These are phyloP conservation scores for Pyrenopolyporus hunteri DNA, from an alignment of 495 filamentous ascomycete genomes.

Conservation along the genomic window DNA sequence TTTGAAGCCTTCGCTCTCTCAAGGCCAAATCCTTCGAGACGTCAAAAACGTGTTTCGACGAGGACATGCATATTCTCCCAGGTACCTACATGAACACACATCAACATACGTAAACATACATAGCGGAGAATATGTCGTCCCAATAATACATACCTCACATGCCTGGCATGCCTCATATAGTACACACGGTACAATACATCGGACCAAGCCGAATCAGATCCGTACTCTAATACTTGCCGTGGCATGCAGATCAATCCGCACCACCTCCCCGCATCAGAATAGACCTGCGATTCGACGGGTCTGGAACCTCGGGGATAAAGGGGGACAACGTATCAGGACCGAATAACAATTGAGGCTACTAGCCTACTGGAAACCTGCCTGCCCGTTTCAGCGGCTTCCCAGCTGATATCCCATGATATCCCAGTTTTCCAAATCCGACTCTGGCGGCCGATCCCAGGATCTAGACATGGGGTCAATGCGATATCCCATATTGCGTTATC, in stretches of 20 bases:
- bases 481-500: slow-evolving; percentile 39
- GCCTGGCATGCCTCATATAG: too few species aligned
- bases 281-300: slow-evolving; percentile 19
- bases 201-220: slow-evolving; percentile 14
- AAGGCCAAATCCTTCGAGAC: not conserved
- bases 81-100: too few species aligned
- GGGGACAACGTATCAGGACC: slow-evolving; percentile 16
- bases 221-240: slow-evolving; percentile 7
- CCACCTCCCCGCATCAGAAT: slow-evolving; percentile 32
- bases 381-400: slow-evolving; percentile 33
- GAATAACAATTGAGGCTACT: slow-evolving; percentile 29
- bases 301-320: slow-evolving; percentile 26
- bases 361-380: slow-evolving; percentile 32
- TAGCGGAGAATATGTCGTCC: too few species aligned
- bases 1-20: too few species aligned
- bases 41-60: too few species aligned
- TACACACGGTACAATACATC: slow-evolving; percentile 24
- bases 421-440: slow-evolving; percentile 29
- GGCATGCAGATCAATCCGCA: slow-evolving; percentile 36
- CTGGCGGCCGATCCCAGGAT: slow-evolving; percentile 36
- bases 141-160: too few species aligned
- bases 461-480: slow-evolving; percentile 35
- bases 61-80: too few species aligned
- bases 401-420: slow-evolving; percentile 18
- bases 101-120: too few species aligned